These are phyloP conservation scores for Alternaria sp. DNA, from an alignment of 2,329 filamentous ascomycete species.

Conservation along the genomic window DNA sequence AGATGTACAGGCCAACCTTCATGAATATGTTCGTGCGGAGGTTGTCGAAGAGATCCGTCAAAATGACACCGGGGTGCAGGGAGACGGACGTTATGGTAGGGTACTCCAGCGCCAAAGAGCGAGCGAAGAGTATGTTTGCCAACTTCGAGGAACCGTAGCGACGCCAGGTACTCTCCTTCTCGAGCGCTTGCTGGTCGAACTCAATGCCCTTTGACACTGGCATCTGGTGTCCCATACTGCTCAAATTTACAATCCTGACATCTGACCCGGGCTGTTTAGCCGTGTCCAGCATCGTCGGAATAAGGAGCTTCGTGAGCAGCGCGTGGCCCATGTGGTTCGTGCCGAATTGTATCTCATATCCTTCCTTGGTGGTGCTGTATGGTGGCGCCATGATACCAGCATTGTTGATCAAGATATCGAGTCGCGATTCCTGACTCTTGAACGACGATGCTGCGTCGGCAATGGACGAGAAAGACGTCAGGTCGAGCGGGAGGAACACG, in stretches of 20 bases:
- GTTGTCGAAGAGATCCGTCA: constrained; percentile 51
- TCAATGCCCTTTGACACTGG: constrained; percentile 40
- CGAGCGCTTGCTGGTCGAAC: constrained; percentile 44
- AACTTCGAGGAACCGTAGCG: constrained; percentile 60
- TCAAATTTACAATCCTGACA: constrained; percentile 54
- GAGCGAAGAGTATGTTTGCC: constrained; percentile 57
- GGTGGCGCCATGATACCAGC: constrained; percentile 52
- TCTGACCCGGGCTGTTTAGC: constrained; percentile 48
- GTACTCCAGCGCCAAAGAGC: constrained; percentile 52
- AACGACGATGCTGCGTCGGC: constrained; percentile 47
- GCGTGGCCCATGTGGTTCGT: constrained; percentile 61
- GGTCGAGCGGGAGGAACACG: constrained; percentile 50
- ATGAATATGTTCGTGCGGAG: constrained; percentile 33
- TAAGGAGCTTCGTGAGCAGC: constrained; percentile 54
- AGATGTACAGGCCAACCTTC: constrained; percentile 33
- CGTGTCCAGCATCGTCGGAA: constrained; percentile 52
- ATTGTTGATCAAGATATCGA: constrained; percentile 57
- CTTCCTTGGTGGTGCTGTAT: constrained; percentile 52
- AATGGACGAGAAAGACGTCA: constrained; percentile 51
- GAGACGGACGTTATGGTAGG: constrained; percentile 53
- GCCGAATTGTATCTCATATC: constrained; percentile 59
- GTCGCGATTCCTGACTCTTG: constrained; percentile 41
- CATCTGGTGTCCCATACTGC: constrained; percentile 38
- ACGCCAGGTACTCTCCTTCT: constrained; percentile 34
- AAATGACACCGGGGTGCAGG: constrained; percentile 58